Evolutionary conservation across 2,329 filamentous ascomycete genomes (phyloP).

Genomic region (Hymenoscyphus scutula): DNA sequence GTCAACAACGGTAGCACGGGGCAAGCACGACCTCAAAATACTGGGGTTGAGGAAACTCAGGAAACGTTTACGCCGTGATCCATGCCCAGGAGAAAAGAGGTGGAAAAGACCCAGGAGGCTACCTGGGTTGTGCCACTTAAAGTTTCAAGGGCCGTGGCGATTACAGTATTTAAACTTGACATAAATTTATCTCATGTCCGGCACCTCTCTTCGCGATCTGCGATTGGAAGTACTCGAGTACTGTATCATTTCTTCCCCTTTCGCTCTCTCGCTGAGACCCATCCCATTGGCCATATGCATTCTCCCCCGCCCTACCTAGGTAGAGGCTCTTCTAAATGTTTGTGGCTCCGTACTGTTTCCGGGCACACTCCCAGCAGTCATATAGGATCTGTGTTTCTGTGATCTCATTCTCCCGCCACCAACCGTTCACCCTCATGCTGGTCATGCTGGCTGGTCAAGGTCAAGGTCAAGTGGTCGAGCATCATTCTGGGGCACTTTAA

Average conservation of each 20-base stretch:
- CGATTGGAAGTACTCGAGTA: too few species aligned
- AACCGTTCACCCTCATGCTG: not conserved
- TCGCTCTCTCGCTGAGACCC: too few species aligned
- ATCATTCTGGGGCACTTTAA: conserved; percentile 7
- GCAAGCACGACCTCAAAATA: not conserved
- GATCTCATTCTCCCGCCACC: conserved; percentile 9
- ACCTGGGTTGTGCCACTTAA: not conserved
- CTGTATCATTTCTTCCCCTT: too few species aligned
- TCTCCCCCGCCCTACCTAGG: too few species aligned
- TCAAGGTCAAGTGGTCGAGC: conserved; percentile 3
- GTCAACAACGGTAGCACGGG: not conserved
- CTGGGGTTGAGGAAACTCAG: not conserved
- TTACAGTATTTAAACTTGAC: not conserved
- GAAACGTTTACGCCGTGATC: not conserved
- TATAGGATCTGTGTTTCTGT: not conserved
- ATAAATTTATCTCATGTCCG: not conserved
- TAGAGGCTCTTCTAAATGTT: too few species aligned
- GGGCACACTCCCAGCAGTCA: not conserved
- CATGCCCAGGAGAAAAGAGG: not conserved
- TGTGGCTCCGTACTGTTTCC: not conserved
- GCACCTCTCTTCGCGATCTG: not conserved
- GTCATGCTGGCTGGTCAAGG: not conserved
- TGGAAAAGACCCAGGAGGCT: conserved; percentile 1
- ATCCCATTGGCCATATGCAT: too few species aligned
- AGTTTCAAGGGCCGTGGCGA: not conserved